phyloP scores from a whole-genome alignment of 2,329 filamentous ascomycete species.

The Diaporthe citrichinensis region DNA sequence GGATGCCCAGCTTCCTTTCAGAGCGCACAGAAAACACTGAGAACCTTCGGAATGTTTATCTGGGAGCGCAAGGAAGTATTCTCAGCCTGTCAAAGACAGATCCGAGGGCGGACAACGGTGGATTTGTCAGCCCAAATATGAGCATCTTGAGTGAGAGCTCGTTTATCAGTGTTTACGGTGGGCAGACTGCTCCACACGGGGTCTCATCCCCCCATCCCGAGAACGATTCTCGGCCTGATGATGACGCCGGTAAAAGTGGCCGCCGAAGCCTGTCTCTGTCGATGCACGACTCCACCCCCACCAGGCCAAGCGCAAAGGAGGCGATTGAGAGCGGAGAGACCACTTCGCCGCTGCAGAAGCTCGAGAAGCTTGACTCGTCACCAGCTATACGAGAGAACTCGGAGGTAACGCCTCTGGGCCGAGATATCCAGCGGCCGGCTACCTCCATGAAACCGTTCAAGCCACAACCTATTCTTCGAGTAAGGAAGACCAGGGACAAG shows the following conservation, averaged over 20 bases:
- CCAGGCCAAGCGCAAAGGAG: conserved; percentile 41
- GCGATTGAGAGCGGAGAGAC: conserved; percentile 39
- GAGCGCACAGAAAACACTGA: conserved; percentile 72
- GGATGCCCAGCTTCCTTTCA: conserved; percentile 76
- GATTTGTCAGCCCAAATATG: conserved; percentile 70
- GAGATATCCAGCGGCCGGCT: conserved; percentile 9
- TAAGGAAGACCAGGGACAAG: conserved; percentile 59
- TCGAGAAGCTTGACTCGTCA: conserved; percentile 59
- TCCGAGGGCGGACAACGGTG: conserved; percentile 57
- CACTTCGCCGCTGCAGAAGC: conserved; percentile 64
- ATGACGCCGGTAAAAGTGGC: conserved; percentile 60
- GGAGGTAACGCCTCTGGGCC: background rate
- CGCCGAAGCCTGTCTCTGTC: conserved; percentile 50
- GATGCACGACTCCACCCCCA: conserved; percentile 44
- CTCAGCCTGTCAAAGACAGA: conserved; percentile 63
- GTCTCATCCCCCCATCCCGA: conserved; percentile 48
- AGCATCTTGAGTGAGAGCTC: conserved; percentile 78
- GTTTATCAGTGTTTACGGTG: conserved; percentile 75
- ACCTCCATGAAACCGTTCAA: conserved; percentile 26
- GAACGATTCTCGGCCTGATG: conserved; percentile 59
- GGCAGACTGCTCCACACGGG: conserved; percentile 51
- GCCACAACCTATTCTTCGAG: conserved; percentile 22
- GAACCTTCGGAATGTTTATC: conserved; percentile 72
- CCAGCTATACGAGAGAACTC: conserved; percentile 47
- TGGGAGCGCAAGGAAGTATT: conserved; percentile 64